Evolutionary conservation across 371 early-diverging fungal genomes (phyloP), one percentile per base, ranked within the genome.

Genomic region (Zopfochytrium polystomum): DNA sequence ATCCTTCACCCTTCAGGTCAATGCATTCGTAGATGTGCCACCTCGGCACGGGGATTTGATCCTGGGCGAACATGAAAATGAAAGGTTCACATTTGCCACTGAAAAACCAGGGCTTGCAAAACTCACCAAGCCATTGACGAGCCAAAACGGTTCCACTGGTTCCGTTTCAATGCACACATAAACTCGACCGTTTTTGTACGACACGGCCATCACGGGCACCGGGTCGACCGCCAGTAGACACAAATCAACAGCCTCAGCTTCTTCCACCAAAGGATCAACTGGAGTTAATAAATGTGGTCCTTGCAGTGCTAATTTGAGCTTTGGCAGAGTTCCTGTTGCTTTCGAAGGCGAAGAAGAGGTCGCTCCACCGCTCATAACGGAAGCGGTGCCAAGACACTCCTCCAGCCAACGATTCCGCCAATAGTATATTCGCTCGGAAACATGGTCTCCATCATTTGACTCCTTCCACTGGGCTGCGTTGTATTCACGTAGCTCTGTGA

Each of bases 331-430:
- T 6, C 25, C 49, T 11, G 52, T 3, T 29, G 57, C 56, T 4
- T 42, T 33, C 13, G n/a, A 27, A 31, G 56, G 26, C n/a, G 7
- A 30, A 15, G n/a, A 54, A n/a, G 27, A 5, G n/a, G 33, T 52
- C 58, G 27, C 15, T 34, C 29, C 30, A 23, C 4, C 26, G 26
- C 4, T 29, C 33, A 34, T 43, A n/a, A n/a, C 26, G 15, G 26
- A 13, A 1, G 49, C 59, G 43, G 55, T 55, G 5, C 70, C 63
- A 13, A 76, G 50, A 15, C 75, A 25, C 23, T 68, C 68, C n/a
- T 74, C 63, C 22, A 72, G 43, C 66, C 71, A 65, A n/a, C 58
- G 51, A n/a, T 42, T 38, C 48, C 66, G 61, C 74, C 74, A 74
- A 38, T 72, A 72, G 20, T 60, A 59, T 32, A 58, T 56, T n/a